These are phyloP conservation scores for Tricladium varicosporioides DNA, from an alignment of 2,329 filamentous ascomycete genomes.

Conservation along the genomic window DNA sequence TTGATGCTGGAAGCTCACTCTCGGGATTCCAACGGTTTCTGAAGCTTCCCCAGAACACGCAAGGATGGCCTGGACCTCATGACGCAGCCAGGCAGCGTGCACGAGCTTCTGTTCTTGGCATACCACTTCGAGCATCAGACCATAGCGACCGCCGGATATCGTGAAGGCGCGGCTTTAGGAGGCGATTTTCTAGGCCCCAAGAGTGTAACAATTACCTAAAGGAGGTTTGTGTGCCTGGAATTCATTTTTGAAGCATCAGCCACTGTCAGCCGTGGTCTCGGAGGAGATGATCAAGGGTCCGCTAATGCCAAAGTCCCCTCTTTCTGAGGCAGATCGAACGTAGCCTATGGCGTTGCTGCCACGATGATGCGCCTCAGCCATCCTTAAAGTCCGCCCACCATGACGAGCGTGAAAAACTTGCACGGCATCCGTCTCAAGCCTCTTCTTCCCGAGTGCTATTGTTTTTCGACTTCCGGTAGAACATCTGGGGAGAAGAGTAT, in stretches of 20 bases:
- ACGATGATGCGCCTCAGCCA: neutral
- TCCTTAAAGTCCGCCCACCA: neutral
- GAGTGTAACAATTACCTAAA: neutral
- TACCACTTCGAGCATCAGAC: neutral
- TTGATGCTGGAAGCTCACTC: too few species aligned
- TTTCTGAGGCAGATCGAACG: too few species aligned
- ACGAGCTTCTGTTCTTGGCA: neutral
- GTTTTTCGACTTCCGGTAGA: neutral
- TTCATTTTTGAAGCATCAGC: neutral
- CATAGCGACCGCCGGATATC: neutral
- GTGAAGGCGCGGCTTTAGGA: neutral
- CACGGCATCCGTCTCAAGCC: neutral
- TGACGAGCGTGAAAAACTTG: neutral
- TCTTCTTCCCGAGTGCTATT: neutral
- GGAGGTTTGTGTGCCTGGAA: neutral
- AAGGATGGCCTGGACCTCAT: constrained; percentile 21
- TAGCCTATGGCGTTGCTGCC: neutral
- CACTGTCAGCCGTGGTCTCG: constrained; percentile 7
- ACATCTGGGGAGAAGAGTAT: neutral
- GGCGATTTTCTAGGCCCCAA: too few species aligned
- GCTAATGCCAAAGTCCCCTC: constrained; percentile 6
- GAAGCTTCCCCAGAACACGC: constrained; percentile 2
- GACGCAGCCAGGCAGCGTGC: constrained; percentile 9
- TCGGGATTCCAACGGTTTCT: neutral
- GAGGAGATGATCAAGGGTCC: constrained; percentile 10